These are phyloP conservation scores for Ustanciosporium gigantosporum DNA, from an alignment of 1,284 basidiomycete species.

Conservation along the genomic window DNA sequence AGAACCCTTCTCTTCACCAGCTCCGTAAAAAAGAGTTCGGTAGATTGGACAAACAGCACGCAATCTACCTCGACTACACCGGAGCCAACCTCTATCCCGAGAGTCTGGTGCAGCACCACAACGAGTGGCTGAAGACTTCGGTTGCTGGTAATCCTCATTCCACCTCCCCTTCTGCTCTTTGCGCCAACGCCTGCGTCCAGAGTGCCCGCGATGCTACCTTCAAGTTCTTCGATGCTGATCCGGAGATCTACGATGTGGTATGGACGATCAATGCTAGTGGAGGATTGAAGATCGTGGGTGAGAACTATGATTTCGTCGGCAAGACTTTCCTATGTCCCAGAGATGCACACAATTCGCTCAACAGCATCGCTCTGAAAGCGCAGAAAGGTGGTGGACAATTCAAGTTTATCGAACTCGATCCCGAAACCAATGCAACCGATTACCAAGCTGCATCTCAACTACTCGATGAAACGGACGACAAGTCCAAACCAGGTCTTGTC, in stretches of 20 bases:
- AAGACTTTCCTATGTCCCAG: conserved; percentile 9
- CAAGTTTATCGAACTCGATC: conserved; percentile 15
- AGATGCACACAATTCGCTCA: conserved; percentile 28
- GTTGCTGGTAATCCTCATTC: conserved; percentile 26
- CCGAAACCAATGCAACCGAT: background rate
- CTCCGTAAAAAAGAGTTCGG: conserved; percentile 14
- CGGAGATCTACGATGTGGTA: conserved; percentile 14
- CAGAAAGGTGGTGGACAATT: background rate
- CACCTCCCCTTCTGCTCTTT: conserved; percentile 6
- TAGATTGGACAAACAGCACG: background rate
- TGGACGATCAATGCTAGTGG: conserved; percentile 21
- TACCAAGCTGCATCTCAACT: background rate
- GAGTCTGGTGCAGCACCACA: conserved; percentile 3
- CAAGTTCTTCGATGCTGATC: conserved; percentile 17
- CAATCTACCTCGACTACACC: conserved; percentile 27
- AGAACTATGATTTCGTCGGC: conserved; percentile 7
- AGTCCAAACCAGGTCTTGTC: conserved; percentile 1
- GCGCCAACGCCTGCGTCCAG: background rate
- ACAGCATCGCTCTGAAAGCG: conserved; percentile 5
- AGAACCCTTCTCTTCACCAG: background rate
- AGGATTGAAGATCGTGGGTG: conserved; percentile 11
- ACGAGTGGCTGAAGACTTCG: background rate
- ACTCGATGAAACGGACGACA: no score
- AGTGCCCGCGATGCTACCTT: conserved; percentile 6
- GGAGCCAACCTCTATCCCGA: conserved; percentile 3